Percentiles rank a stretch among this genome's conserved stretches.
Evolutionary conservation across 805 yeast species (phyloP).

Genomic region (Brettanomyces bruxellensis): DNA sequence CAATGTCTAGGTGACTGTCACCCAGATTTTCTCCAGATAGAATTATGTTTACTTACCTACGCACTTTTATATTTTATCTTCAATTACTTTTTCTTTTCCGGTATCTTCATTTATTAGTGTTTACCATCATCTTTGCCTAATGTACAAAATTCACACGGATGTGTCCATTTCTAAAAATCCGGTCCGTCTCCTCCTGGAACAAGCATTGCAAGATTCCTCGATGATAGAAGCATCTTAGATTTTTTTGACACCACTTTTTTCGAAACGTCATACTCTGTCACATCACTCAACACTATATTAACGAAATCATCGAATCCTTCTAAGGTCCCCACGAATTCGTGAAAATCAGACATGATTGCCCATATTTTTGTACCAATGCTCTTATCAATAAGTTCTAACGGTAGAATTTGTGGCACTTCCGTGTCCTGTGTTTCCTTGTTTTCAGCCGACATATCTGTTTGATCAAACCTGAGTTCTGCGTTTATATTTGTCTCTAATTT

Average conservation of each 20-base stretch:
- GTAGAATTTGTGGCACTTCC: constrained; percentile 32
- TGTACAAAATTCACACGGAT: neutral
- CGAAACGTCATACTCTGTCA: constrained; percentile 44
- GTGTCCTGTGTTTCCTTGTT: neutral
- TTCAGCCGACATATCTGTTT: neutral
- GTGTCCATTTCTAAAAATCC: neutral
- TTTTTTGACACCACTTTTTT: constrained; percentile 35
- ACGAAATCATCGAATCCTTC: constrained; percentile 95
- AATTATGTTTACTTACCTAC: too few species aligned
- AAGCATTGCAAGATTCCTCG: constrained; percentile 61
- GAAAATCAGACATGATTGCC: constrained; percentile 54
- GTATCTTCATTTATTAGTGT: neutral
- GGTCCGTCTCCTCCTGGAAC: constrained; percentile 42
- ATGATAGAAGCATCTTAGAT: constrained; percentile 60
- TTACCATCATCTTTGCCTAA: neutral
- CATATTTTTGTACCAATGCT: constrained; percentile 74
- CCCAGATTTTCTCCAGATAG: too few species aligned
- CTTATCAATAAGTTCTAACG: constrained; percentile 81
- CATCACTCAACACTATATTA: constrained; percentile 81
- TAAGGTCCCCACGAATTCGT: constrained; percentile 82
- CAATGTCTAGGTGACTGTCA: constrained; percentile 18
- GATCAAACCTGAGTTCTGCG: too few species aligned
- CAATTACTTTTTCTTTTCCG: neutral
- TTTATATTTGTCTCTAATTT: too few species aligned
- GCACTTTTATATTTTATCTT: neutral